phyloP scores from a whole-genome alignment of 2,329 filamentous ascomycete species.

The Fusarium bulbicola region DNA sequence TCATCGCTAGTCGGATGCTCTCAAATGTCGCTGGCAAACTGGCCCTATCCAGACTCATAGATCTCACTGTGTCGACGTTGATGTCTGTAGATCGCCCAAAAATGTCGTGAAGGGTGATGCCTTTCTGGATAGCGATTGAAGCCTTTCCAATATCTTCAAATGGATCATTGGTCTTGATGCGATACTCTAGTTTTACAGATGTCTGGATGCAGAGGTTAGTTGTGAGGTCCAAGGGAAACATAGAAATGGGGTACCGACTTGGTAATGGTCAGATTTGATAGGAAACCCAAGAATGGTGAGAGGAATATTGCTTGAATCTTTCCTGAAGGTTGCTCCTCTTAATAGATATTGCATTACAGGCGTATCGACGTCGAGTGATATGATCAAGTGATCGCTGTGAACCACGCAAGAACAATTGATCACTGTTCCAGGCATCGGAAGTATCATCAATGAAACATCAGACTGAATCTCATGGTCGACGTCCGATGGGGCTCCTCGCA shows the following conservation, averaged over 20 bases:
- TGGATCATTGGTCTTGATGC: rapidly evolving
- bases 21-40: background rate
- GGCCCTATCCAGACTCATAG: background rate
- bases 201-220: background rate
- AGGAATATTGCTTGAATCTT: background rate
- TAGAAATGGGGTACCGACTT: background rate
- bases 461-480: too few relatives aligned
- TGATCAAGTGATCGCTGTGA: background rate
- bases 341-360: background rate
- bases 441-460: background rate
- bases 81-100: background rate
- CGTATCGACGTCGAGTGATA: background rate
- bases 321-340: background rate
- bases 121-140: background rate
- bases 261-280: background rate
- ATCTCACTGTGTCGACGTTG: background rate
- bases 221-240: rapidly evolving
- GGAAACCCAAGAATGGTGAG: background rate
- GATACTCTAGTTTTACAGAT: background rate
- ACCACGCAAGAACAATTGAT: background rate
- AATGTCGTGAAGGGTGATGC: background rate
- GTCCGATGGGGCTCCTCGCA: too few relatives aligned
- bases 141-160: background rate
- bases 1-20: background rate
- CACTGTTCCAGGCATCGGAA: background rate